Conservation (phyloP, 192 early-diverging fungal genomes). For the Funneliformis mosseae region DNA sequence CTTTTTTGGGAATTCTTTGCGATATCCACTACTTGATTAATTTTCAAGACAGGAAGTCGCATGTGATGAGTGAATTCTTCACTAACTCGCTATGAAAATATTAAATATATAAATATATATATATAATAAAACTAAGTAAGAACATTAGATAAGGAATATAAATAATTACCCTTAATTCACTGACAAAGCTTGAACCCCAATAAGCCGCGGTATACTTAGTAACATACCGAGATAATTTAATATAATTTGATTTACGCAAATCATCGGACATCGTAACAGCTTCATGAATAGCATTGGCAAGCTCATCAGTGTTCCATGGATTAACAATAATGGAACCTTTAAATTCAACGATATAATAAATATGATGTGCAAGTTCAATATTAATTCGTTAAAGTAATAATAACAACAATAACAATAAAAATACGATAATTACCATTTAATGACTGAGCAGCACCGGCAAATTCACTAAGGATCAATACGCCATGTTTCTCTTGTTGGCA, state of each 20-base stretch:
- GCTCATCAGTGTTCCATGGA: constrained; percentile 98
- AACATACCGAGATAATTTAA: constrained; percentile 93
- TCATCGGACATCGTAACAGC: constrained; percentile 93
- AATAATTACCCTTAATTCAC: constrained; percentile 70
- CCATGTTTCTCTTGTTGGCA: constrained; percentile 91
- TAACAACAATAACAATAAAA: background rate
- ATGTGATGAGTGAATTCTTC: constrained; percentile 68
- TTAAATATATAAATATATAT: background rate
- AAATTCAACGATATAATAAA: background rate
- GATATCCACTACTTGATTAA: constrained; percentile 52
- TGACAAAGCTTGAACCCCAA: constrained; percentile 96
- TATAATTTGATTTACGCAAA: constrained; percentile 77
- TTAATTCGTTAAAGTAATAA: constrained; percentile 6
- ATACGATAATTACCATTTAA: constrained; percentile 71
- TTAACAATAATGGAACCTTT: constrained; percentile 94
- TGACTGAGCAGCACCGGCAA: constrained; percentile 98
- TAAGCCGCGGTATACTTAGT: constrained; percentile 96
- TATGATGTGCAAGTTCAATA: background rate
- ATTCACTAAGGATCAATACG: constrained; percentile 95
- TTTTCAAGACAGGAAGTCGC: constrained; percentile 60
- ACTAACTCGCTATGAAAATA: constrained; percentile 35
- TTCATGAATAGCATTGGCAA: constrained; percentile 84
- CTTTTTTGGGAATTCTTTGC: constrained; percentile 63
- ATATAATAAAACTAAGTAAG: background rate
- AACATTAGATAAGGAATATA: background rate